Conservation (phyloP, 75 land plant species). For the Picea sitchensis region DNA sequence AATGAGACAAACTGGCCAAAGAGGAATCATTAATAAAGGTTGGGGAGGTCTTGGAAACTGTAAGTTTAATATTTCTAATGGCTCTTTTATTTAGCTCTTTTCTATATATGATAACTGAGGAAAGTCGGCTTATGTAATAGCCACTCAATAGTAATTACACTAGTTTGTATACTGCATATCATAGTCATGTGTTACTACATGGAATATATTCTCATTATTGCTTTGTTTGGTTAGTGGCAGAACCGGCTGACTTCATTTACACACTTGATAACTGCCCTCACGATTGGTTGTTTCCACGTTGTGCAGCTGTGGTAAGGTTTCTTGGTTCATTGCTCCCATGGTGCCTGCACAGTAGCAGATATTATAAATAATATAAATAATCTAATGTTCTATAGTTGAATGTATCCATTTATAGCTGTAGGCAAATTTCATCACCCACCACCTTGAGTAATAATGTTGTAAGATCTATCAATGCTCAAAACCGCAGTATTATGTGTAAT, state of each 20-base stretch:
- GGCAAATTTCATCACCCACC: not conserved
- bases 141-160: not conserved
- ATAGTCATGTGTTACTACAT: not conserved
- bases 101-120: not conserved
- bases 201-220: not conserved
- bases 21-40: conserved; percentile 96
- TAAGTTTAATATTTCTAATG: conserved; percentile 27
- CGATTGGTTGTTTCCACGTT: conserved; percentile 89
- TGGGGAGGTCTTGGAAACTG: conserved; percentile 99
- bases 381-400: not conserved
- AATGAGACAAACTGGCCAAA: conserved; percentile 68
- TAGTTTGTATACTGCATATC: no score
- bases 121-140: not conserved
- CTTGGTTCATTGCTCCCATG: not conserved
- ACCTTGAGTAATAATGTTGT: not conserved
- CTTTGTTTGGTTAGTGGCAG: conserved; percentile 51
- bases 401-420: not conserved
- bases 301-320: conserved; percentile 85
- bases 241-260: conserved; percentile 63
- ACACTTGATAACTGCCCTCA: conserved; percentile 82
- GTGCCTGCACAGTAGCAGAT: no score
- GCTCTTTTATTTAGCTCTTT: not conserved
- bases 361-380: not conserved
- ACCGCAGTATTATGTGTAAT: not conserved
- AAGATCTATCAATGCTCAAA: not conserved